Base-by-base conservation (phyloP, 176 grass and related monocot species). In the Rhipidocladum racemiflorum region DNA sequence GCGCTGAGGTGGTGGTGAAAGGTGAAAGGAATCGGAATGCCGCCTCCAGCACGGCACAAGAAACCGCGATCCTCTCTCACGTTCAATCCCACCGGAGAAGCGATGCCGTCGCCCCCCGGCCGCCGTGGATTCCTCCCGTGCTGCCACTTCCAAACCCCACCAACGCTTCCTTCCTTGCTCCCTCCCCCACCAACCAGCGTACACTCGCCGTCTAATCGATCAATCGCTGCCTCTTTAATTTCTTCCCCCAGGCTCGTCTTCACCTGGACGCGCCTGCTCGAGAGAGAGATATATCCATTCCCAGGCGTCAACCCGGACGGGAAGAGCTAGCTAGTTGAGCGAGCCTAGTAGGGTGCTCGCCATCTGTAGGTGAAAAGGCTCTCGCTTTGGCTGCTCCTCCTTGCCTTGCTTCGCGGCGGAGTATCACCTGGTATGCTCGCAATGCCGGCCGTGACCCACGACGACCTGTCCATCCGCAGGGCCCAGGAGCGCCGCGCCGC, bases 371-470 rank as follows among this genome's bases (percentile, higher is more conserved):
- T 18, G 27, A 7, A 59, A 43, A 27, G 8, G 43, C 4, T 2
- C 53, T 23, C 10, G 21, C 21, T 10, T 56, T 3, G 8, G 53
- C 10, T 56, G 21, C 9, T 24, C n/a, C 54, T 11, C 3, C 9
- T 57, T 24, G n/a, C 0, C n/a, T 24, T 57, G 54, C 54, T 11
- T 57, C n/a, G 54, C 54, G 2, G 17, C 7, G 1, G 50, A 53
- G 18, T 53, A 1, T 24, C 54, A 24, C n/a, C 54, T 4, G n/a
- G 21, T 4, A 1, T 24, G 21, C 21, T 24, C 55, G 15, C 77
- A 56, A 53, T 77, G 82, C 87, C 89, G 73, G 85, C 91, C 6
- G 90, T 99, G 74, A 95, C 93, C 38, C 97, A 99, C 84, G 91
- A 93, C 75, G 89, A 95, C 78, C 88, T 99, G 39, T 91, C 92